These are phyloP conservation scores for Daldinia concentrica DNA, from an alignment of 495 filamentous ascomycete species.

Conservation along the genomic window DNA sequence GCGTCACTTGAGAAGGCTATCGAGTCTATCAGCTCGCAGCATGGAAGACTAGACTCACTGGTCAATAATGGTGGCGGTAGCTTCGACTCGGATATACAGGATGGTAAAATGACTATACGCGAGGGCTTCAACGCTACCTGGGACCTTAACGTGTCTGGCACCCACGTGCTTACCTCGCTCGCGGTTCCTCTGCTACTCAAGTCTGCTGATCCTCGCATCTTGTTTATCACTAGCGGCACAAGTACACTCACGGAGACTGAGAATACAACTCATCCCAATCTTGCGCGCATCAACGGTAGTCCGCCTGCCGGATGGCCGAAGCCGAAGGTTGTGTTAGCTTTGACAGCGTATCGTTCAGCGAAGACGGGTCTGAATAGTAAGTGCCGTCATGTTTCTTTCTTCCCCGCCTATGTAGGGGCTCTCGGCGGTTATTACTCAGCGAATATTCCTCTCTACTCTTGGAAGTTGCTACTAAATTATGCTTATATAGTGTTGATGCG, in stretches of 20 bases:
- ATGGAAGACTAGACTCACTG: constrained; percentile 60
- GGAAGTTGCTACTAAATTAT: background rate
- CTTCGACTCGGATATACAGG: constrained; percentile 46
- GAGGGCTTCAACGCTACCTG: constrained; percentile 59
- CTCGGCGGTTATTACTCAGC: background rate
- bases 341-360: constrained; percentile 58
- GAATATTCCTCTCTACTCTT: background rate
- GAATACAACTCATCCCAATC: constrained; percentile 4
- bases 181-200: constrained; percentile 59
- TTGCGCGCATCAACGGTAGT: constrained; percentile 44
- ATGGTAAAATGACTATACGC: constrained; percentile 46
- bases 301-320: constrained; percentile 57
- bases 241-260: constrained; percentile 56
- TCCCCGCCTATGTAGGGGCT: too few relatives aligned
- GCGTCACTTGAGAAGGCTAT: constrained; percentile 59
- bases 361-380: constrained; percentile 69
- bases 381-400: background rate
- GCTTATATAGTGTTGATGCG: constrained; percentile 61
- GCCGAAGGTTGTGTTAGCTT: constrained; percentile 1
- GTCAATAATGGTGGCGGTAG: constrained; percentile 62
- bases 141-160: constrained; percentile 60
- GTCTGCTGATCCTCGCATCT: constrained; percentile 54
- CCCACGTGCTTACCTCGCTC: constrained; percentile 58
- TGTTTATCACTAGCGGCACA: constrained; percentile 62
- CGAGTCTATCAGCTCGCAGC: constrained; percentile 44